Conservation (phyloP, 2,329 filamentous ascomycete species). For the Alternaria dauci region DNA sequence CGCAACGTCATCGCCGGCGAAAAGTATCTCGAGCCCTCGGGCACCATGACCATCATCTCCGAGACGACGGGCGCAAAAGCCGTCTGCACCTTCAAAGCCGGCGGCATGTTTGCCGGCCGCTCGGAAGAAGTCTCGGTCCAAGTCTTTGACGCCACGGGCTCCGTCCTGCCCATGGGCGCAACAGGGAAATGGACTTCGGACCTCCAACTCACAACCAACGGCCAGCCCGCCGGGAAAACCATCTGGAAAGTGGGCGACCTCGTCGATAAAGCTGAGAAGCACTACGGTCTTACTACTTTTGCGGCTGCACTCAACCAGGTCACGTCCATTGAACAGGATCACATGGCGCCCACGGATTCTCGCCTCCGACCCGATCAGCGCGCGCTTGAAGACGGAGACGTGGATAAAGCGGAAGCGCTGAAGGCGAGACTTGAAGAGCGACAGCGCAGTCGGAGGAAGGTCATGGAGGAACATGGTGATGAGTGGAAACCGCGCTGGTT, state of each 20-base stretch:
- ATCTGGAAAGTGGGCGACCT: slow-evolving; percentile 83
- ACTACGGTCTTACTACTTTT: slow-evolving; percentile 89
- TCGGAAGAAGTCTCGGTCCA: slow-evolving; percentile 88
- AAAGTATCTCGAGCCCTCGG: slow-evolving; percentile 96
- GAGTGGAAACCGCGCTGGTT: slow-evolving; percentile 85
- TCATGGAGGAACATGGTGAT: slow-evolving; percentile 78
- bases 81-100: slow-evolving; percentile 88
- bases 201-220: slow-evolving; percentile 71
- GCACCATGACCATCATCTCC: slow-evolving; percentile 84
- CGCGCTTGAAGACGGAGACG: slow-evolving; percentile 79
- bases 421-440: slow-evolving; percentile 87
- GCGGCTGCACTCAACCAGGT: slow-evolving; percentile 88
- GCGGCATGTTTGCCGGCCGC: slow-evolving; percentile 96
- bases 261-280: slow-evolving; percentile 78
- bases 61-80: slow-evolving; percentile 86
- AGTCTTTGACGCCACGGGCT: slow-evolving; percentile 72
- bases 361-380: slow-evolving; percentile 87
- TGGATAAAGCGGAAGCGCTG: slow-evolving; percentile 83
- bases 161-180: slow-evolving; percentile 71
- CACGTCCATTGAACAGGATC: slow-evolving; percentile 77
- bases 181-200: slow-evolving; percentile 84
- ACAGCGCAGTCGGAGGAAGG: slow-evolving; percentile 77
- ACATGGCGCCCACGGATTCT: slow-evolving; percentile 81
- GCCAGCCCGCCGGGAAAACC: slow-evolving; percentile 67
- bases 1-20: slow-evolving; percentile 97